These are phyloP conservation scores for Cadophora gregata DNA, from an alignment of 2,329 filamentous ascomycete species.

Conservation along the genomic window DNA sequence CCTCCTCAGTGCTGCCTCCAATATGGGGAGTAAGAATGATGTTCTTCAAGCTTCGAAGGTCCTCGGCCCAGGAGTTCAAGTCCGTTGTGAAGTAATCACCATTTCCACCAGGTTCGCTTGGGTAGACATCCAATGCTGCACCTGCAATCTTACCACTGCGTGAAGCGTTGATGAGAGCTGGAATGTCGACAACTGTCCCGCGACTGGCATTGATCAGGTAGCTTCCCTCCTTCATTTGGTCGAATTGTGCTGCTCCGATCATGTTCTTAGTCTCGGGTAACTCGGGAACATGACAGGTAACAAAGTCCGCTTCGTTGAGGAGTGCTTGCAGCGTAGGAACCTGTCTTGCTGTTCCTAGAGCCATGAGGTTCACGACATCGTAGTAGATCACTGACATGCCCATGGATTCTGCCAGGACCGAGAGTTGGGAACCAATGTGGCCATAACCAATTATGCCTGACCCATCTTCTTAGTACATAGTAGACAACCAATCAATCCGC, in stretches of 20 bases:
- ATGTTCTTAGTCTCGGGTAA: constrained; percentile 90
- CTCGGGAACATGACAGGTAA: constrained; percentile 94
- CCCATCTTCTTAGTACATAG: constrained; percentile 22
- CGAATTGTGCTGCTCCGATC: constrained; percentile 80
- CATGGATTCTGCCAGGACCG: constrained; percentile 95
- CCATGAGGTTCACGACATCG: constrained; percentile 94
- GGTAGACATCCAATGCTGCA: constrained; percentile 96
- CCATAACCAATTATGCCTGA: constrained; percentile 92
- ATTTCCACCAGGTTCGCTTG: constrained; percentile 90
- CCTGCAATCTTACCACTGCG: constrained; percentile 86
- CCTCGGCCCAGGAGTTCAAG: constrained; percentile 84
- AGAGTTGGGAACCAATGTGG: constrained; percentile 95
- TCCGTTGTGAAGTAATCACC: constrained; percentile 90
- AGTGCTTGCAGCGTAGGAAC: constrained; percentile 79
- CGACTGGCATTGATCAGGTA: constrained; percentile 97
- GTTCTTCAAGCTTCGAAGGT: constrained; percentile 85
- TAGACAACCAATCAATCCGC: not conserved
- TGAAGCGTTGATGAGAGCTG: constrained; percentile 87
- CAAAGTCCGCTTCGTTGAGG: constrained; percentile 83
- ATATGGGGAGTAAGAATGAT: constrained; percentile 96
- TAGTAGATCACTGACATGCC: constrained; percentile 99
- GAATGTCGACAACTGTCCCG: constrained; percentile 92
- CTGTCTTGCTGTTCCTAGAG: constrained; percentile 85
- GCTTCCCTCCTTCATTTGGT: constrained; percentile 88
- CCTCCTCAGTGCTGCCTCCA: constrained; percentile 96